Evolutionary conservation across 257 asterid genomes (phyloP).

Genomic region (Ilex asprella): DNA sequence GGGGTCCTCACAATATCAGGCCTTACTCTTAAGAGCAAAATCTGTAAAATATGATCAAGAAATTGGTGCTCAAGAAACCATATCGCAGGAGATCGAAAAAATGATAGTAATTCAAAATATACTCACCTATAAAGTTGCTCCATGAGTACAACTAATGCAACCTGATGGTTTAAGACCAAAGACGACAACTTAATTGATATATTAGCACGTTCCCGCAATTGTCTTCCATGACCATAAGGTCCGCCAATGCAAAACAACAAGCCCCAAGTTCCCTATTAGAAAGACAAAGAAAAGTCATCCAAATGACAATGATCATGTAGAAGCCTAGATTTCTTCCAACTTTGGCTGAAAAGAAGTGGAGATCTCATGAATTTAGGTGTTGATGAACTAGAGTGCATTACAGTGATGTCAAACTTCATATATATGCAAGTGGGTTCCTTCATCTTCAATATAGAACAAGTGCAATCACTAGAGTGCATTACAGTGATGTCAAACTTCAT

Average conservation of each 20-base stretch:
- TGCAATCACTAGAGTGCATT: neutral
- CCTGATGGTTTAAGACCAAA: conserved; percentile 75
- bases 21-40: no score
- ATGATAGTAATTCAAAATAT: no score
- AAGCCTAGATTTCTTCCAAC: neutral
- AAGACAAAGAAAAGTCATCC: conserved; percentile 5
- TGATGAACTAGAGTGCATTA: neutral
- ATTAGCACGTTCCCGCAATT: conserved; percentile 61
- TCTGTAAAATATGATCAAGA: no score
- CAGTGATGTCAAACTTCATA: no score
- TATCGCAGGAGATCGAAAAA: no score
- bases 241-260: conserved; percentile 81
- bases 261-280: conserved; percentile 56
- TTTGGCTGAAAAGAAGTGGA: conserved; percentile 1
- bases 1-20: no score
- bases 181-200: conserved; percentile 59
- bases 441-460: no score
- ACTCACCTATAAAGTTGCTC: conserved; percentile 83
- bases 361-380: neutral
- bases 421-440: no score
- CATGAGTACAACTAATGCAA: conserved; percentile 65
- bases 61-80: no score
- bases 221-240: conserved; percentile 81
- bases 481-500: no score
- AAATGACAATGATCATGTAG: neutral